Conservation (phyloP, 768 basidiomycete species). For the Tulasnella sp. region DNA sequence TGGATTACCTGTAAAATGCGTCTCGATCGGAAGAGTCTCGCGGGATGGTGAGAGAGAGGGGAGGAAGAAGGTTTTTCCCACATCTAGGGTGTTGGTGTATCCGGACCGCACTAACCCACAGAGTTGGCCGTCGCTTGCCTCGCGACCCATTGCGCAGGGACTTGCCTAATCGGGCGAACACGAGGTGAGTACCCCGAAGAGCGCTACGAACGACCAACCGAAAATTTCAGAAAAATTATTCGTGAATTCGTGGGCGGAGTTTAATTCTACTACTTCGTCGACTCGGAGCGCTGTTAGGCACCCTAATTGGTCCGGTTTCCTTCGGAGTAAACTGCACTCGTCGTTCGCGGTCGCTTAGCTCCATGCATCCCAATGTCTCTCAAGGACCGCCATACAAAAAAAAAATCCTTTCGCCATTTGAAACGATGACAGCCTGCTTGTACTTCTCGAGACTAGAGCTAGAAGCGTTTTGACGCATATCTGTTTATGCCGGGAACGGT, state of each 20-base stretch:
- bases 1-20: background rate
- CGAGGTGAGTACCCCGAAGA: constrained; percentile 8
- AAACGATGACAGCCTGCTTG: background rate
- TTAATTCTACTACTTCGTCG: background rate
- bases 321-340: background rate
- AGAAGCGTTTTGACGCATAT: background rate
- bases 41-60: background rate
- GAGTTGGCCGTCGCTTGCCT: background rate
- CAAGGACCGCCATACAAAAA: background rate
- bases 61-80: background rate
- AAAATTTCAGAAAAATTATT: background rate
- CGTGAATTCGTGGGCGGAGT: background rate
- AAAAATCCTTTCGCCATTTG: background rate
- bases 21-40: background rate
- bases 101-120: constrained; percentile 10
- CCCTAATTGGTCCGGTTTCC: background rate
- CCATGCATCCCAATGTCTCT: background rate
- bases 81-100: background rate
- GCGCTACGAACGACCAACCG: background rate
- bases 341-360: background rate
- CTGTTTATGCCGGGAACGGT: background rate
- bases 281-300: background rate
- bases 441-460: background rate
- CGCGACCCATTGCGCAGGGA: background rate
- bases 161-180: background rate